Evolutionary conservation across 179 eudicot genomes (phyloP), one percentile per base, ranked within the genome.

Genomic region (Sideroxylon spinosum): DNA sequence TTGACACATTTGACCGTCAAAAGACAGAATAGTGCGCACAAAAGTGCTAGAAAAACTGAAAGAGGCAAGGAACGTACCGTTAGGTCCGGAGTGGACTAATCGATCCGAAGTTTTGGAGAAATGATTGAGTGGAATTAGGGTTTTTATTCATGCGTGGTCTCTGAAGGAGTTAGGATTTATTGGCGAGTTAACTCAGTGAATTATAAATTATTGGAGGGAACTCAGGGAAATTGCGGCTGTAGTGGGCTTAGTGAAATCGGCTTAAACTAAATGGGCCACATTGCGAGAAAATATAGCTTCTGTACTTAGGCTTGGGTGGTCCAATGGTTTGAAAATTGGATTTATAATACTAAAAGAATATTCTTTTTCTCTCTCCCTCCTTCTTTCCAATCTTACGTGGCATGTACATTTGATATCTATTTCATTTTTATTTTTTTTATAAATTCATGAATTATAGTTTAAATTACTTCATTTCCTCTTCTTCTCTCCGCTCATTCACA

Each of bases 11-110:
- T 10, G 29, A 13, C 46, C 19, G 22, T 16, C 12, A 52, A 71
- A 50, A 50, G 29, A 52, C 44, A 12, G 4, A 12, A 13, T 13
- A 50, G 61, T 25, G 14, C 20, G 4, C 50, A 9, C 5, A 25
- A 50, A n/a, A 66, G 10, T 66, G 29, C n/a, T 66, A 7, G 75
- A 53, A 28, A 56, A 73, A 53, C 9, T 28, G 64, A 7, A 14
- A 73, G 76, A 73, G 49, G 14, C 20, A 28, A 63, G 60, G 49
- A 73, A 55, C 76, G 63, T 73, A 73, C 76, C 76, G 25, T 73
- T 71, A 26, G 44, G 62, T 16, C 10, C 22, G 62, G 44, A 71
- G 62, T 6, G 37, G 63, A 55, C 4, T 73, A 62, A 49, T 22
- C 28, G 12, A 28, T 22, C 9, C 37, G 25, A 8, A 55, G 2